These are phyloP conservation scores for Lentinula sp. DNA, from an alignment of 768 basidiomycete species.

Conservation along the genomic window DNA sequence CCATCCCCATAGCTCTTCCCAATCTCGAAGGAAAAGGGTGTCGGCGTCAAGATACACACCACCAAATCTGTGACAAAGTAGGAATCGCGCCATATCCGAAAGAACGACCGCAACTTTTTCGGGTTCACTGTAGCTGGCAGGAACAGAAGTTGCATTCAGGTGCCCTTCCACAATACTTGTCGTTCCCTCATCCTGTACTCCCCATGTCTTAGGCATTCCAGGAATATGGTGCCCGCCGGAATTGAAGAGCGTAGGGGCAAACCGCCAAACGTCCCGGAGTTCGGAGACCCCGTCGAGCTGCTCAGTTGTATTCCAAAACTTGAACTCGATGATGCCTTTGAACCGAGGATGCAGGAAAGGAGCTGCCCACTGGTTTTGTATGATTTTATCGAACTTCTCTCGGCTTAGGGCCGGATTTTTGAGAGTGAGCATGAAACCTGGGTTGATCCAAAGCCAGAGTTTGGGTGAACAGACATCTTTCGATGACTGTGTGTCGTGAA, in stretches of 20 bases:
- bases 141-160: slow-evolving; percentile 7
- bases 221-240: slow-evolving; percentile 43
- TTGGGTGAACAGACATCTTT: slow-evolving; percentile 54
- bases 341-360: slow-evolving; percentile 66
- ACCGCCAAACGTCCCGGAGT: slow-evolving; percentile 60
- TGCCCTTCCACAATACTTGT: slow-evolving; percentile 2
- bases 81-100: slow-evolving; percentile 71
- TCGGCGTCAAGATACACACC: slow-evolving; percentile 73
- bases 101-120: slow-evolving; percentile 65
- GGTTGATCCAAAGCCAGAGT: slow-evolving; percentile 77
- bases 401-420: slow-evolving; percentile 33
- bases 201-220: slow-evolving; percentile 9
- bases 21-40: slow-evolving; percentile 64
- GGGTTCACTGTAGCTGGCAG: slow-evolving; percentile 35
- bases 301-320: slow-evolving; percentile 75
- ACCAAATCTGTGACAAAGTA: slow-evolving; percentile 67
- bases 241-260: slow-evolving; percentile 55
- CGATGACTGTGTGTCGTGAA: slow-evolving; percentile 16
- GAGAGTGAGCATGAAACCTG: slow-evolving; percentile 47
- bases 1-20: slow-evolving; percentile 77
- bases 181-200: slow-evolving; percentile 9
- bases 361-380: slow-evolving; percentile 60
- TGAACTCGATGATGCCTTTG: slow-evolving; percentile 61
- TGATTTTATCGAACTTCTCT: slow-evolving; percentile 48
- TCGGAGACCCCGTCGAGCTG: slow-evolving; percentile 64